These are phyloP conservation scores for Phoma herbarum DNA, from an alignment of 2,329 filamentous ascomycete genomes.

Conservation along the genomic window DNA sequence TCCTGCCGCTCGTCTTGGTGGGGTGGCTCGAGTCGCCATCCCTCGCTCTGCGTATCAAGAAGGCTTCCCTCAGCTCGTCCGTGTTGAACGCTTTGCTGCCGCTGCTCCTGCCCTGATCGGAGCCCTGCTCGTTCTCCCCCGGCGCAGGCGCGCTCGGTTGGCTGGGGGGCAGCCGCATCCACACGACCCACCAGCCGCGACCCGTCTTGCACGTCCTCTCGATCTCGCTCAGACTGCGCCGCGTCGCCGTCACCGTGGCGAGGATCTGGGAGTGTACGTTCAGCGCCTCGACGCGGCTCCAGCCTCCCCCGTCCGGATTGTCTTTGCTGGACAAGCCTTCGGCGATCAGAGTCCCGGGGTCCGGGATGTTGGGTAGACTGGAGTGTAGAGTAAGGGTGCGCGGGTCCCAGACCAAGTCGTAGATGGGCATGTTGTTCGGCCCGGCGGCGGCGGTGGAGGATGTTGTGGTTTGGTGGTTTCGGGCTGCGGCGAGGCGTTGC, in stretches of 20 bases:
- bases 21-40: constrained; percentile 37
- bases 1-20: constrained; percentile 31
- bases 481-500: constrained; percentile 52
- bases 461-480: constrained; percentile 47
- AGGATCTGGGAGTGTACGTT: constrained; percentile 69
- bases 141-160: neutral
- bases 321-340: constrained; percentile 28
- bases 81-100: constrained; percentile 31
- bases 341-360: constrained; percentile 56
- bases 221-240: constrained; percentile 55
- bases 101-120: neutral
- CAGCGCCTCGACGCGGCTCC: constrained; percentile 67
- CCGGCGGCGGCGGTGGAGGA: constrained; percentile 39
- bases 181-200: constrained; percentile 73
- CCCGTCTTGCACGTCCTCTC: constrained; percentile 70
- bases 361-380: constrained; percentile 70
- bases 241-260: constrained; percentile 63
- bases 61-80: constrained; percentile 52
- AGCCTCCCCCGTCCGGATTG: constrained; percentile 33
- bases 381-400: constrained; percentile 66
- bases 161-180: constrained; percentile 62
- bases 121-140: neutral
- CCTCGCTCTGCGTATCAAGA: constrained; percentile 53
- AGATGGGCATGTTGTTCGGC: constrained; percentile 58
- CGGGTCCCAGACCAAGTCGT: constrained; percentile 69